Base-by-base conservation (phyloP, 2,329 filamentous ascomycete species). In the Microdochium nivale region DNA sequence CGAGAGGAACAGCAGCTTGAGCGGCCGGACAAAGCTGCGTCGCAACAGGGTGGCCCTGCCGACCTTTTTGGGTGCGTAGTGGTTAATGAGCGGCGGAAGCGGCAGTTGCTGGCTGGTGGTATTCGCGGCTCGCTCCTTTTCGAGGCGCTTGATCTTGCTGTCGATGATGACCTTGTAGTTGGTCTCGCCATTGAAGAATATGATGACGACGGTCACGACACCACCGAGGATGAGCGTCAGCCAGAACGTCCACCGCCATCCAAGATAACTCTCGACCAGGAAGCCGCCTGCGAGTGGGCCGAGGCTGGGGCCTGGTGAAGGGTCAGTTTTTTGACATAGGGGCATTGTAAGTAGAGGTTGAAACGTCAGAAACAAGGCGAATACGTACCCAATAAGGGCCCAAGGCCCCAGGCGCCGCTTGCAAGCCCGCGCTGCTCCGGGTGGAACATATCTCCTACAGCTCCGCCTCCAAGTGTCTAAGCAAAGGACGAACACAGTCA, bases 181-280 rank as follows among this genome's bases (percentile, higher is more conserved):
- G 2, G 75, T 78, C 60, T 79, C 75, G 11, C 60, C 59, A 50
- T 69, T 72, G 51, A 76, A 65, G 25, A 72, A 21, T 48, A 71
- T 68, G 25, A 73, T 66, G n/a, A 66, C 52, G 10, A 60, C 46
- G 2, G 67, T 65, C 43, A 71, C 60, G 23, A 67, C 47, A 2
- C 62, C 65, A 3, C 65, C 66, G 3, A 70, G 64, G 52, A 81
- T 79, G 49, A 80, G 65, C 24, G 76, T 69, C 47, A 81, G 69
- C 76, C 76, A 80, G 54, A 70, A 72, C 3, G 71, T 66, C 76
- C 78, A 79, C 13, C 75, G 67, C 76, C 76, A 79, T 10, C 75
- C 75, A 14, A 75, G 73, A 11, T 30, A 30, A 2, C 67, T 70
- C 44, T 76, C 65, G 2, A 72, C 67, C 4, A 80, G 64, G 54